phyloP scores from a whole-genome alignment of 208 protist species.

The Acanthamoeba quina region DNA sequence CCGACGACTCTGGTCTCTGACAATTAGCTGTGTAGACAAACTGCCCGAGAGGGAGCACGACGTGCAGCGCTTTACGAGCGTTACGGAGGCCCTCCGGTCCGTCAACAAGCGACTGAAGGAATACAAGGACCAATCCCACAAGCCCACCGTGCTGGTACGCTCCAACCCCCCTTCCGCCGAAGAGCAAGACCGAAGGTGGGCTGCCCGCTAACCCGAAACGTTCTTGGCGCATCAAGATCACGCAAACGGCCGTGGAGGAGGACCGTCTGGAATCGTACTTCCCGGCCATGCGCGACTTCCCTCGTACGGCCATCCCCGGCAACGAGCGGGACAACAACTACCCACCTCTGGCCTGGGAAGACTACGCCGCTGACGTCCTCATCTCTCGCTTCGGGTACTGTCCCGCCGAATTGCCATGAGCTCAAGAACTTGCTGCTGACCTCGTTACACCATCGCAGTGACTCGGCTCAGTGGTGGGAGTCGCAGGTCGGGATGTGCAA shows the following conservation, averaged over 20 bases:
- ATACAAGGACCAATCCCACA: constrained; percentile 71
- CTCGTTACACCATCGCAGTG: not conserved
- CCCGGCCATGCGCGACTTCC: constrained; percentile 70
- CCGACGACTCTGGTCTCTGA: not conserved
- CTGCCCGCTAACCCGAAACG: not conserved
- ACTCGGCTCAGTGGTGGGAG: constrained; percentile 72
- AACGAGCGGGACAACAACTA: constrained; percentile 72
- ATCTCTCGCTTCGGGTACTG: constrained; percentile 43
- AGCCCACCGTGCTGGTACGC: constrained; percentile 59
- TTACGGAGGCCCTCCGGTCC: constrained; percentile 27
- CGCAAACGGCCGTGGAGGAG: constrained; percentile 29
- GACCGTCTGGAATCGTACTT: constrained; percentile 35
- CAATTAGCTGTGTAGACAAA: not conserved
- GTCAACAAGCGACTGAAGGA: constrained; percentile 43
- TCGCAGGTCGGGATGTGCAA: constrained; percentile 80
- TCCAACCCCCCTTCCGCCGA: not conserved
- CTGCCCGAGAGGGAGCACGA: constrained; percentile 39
- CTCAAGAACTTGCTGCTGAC: no score
- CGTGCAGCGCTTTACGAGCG: constrained; percentile 57
- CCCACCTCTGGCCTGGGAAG: constrained; percentile 61
- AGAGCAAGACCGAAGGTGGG: not conserved
- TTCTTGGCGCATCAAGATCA: not conserved
- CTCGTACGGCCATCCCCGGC: constrained; percentile 3
- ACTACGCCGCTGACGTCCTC: constrained; percentile 54
- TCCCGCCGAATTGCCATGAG: not conserved